phyloP scores from a whole-genome alignment of 371 early-diverging fungal species.

The Syncephalastrum monosporum region DNA sequence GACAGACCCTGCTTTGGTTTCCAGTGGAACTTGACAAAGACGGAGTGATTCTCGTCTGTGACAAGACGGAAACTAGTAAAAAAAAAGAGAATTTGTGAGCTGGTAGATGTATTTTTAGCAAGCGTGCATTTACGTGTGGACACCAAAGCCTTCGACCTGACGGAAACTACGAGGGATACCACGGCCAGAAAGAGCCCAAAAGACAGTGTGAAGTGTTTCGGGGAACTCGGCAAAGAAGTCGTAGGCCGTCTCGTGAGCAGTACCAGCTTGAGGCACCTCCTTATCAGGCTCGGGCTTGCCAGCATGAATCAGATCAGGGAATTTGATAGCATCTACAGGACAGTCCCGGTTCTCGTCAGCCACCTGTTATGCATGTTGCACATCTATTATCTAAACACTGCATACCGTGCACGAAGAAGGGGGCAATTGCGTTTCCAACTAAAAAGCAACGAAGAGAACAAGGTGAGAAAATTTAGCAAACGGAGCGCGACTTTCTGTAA shows the following conservation, averaged over 20 bases:
- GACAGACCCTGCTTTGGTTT: conserved; percentile 43
- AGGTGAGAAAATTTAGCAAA: conserved; percentile 41
- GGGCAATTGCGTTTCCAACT: conserved; percentile 45
- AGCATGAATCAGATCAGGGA: conserved; percentile 45
- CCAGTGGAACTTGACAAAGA: conserved; percentile 51
- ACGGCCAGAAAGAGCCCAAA: conserved; percentile 43
- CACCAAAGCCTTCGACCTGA: conserved; percentile 40
- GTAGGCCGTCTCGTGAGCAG: conserved; percentile 46
- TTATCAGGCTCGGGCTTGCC: conserved; percentile 30
- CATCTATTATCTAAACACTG: neutral
- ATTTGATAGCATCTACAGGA: conserved; percentile 31
- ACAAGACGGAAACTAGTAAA: conserved; percentile 33
- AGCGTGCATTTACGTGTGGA: conserved; percentile 20
- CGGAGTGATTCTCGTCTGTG: conserved; percentile 33
- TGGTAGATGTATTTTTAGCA: neutral
- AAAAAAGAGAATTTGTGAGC: neutral
- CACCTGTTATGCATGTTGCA: neutral
- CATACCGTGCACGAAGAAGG: conserved; percentile 36
- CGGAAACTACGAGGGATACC: conserved; percentile 36
- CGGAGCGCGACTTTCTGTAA: conserved; percentile 31
- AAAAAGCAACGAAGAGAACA: conserved; percentile 6
- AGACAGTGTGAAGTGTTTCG: conserved; percentile 37
- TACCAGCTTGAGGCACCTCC: conserved; percentile 41
- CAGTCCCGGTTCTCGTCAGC: neutral
- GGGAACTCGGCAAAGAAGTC: conserved; percentile 47